Evolutionary conservation across 768 basidiomycete species (phyloP).

Genomic region (Coprinopsis marcescibilis): DNA sequence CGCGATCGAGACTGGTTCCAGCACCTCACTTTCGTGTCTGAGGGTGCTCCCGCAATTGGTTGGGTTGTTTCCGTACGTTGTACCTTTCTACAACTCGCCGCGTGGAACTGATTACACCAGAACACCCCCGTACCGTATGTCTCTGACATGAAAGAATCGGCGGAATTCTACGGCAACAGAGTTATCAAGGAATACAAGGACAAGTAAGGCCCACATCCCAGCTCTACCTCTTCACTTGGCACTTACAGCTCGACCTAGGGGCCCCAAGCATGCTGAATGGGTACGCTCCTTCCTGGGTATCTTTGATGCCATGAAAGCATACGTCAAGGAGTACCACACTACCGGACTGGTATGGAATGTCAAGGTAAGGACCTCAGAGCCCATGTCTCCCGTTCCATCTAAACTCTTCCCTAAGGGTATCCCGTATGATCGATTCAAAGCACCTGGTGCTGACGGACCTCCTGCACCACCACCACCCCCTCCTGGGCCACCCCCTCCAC

Average conservation of each 20-base stretch:
- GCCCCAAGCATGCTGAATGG: constrained; percentile 87
- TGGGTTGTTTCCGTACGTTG: constrained; percentile 81
- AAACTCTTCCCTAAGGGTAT: constrained; percentile 73
- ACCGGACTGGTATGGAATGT: constrained; percentile 89
- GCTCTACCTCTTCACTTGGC: neutral
- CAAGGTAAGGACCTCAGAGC: too few species aligned
- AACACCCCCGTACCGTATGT: constrained; percentile 73
- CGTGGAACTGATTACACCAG: neutral
- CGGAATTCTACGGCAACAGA: constrained; percentile 83
- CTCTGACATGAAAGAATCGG: constrained; percentile 79
- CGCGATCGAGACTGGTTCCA: constrained; percentile 78
- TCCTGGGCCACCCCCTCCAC: constrained; percentile 53
- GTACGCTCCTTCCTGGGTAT: constrained; percentile 63
- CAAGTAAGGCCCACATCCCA: constrained; percentile 49
- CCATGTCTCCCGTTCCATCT: too few species aligned
- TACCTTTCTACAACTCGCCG: neutral
- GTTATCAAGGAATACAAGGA: constrained; percentile 92
- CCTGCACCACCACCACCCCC: constrained; percentile 49
- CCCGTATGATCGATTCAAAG: constrained; percentile 47
- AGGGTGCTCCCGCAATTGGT: constrained; percentile 74
- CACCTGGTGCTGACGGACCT: constrained; percentile 27
- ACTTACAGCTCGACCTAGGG: constrained; percentile 40
- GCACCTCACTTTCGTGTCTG: constrained; percentile 76
- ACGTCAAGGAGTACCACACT: constrained; percentile 79
- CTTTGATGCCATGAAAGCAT: constrained; percentile 75